phyloP scores from a whole-genome alignment of 495 filamentous ascomycete species.

The Aspergillus biplanus region DNA sequence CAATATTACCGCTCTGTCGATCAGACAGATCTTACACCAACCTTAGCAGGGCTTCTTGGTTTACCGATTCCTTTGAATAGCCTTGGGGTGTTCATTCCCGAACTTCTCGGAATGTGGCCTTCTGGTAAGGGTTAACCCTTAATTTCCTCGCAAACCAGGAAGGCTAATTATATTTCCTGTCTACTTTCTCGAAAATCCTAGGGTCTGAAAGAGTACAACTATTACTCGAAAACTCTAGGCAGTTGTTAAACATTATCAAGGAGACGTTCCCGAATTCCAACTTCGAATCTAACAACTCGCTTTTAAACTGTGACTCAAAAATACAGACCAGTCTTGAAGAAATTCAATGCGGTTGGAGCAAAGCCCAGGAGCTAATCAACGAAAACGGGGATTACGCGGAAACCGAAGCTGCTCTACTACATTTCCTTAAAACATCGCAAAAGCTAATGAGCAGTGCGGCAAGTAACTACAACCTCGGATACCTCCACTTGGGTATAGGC shows the following conservation, averaged over 20 bases:
- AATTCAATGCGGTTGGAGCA: constrained; percentile 69
- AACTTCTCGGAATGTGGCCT: constrained; percentile 77
- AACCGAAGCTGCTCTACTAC: constrained; percentile 29
- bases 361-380: constrained; percentile 29
- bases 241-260: constrained; percentile 73
- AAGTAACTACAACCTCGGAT: constrained; percentile 81
- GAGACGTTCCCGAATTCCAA: constrained; percentile 64
- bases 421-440: constrained; percentile 74
- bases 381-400: constrained; percentile 18
- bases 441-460: constrained; percentile 79
- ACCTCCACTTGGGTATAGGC: constrained; percentile 58
- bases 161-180: constrained; percentile 20
- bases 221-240: constrained; percentile 73
- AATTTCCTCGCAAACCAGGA: neutral
- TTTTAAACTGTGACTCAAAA: constrained; percentile 45
- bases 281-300: constrained; percentile 46
- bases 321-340: constrained; percentile 54
- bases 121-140: constrained; percentile 40
- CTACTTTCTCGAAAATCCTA: constrained; percentile 12
- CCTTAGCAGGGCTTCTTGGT: constrained; percentile 83
- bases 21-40: constrained; percentile 91
- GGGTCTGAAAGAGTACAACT: constrained; percentile 62
- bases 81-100: constrained; percentile 81
- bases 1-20: constrained; percentile 83
- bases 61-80: constrained; percentile 93